Conservation (phyloP, 176 grass and related monocot genomes). For the Chloris gayana region DNA sequence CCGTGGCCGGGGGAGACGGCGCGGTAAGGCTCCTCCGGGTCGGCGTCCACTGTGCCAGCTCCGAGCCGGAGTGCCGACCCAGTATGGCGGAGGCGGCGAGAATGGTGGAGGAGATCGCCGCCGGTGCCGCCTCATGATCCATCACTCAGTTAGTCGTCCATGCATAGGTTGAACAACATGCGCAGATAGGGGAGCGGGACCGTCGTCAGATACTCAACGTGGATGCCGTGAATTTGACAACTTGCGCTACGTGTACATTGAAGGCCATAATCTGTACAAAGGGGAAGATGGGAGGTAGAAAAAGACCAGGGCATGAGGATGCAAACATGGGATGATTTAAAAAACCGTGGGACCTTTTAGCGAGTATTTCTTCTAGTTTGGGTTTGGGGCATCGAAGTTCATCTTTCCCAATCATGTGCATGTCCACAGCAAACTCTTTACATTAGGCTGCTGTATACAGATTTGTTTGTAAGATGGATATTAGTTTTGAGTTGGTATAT, state of each 20-base stretch:
- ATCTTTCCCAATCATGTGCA: too few relatives aligned
- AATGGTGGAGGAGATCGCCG: conserved; percentile 60
- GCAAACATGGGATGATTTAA: too few relatives aligned
- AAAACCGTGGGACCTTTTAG: too few relatives aligned
- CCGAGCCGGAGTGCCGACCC: conserved; percentile 52
- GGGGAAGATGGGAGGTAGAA: not conserved
- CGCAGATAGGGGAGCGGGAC: conserved; percentile 10
- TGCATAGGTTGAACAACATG: not conserved
- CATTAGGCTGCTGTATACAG: too few relatives aligned
- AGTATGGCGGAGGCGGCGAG: conserved; percentile 44
- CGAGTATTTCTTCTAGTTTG: too few relatives aligned
- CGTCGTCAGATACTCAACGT: conserved; percentile 29
- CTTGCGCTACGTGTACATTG: conserved; percentile 1
- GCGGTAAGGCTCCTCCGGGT: conserved; percentile 50
- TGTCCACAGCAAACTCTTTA: too few relatives aligned
- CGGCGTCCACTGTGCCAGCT: conserved; percentile 35
- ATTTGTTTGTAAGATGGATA: too few relatives aligned
- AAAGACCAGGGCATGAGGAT: not conserved
- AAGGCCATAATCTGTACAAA: conserved; percentile 18
- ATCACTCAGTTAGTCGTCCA: not conserved
- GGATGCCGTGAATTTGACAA: not conserved
- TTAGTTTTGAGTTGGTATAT: too few relatives aligned
- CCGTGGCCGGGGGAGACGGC: not conserved
- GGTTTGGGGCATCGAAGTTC: too few relatives aligned
- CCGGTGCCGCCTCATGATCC: conserved; percentile 1